Percentiles rank a stretch among this genome's conserved stretches.
Evolutionary conservation across 2,329 filamentous ascomycete genomes (phyloP).

Genomic region (Didymella keratinophila): DNA sequence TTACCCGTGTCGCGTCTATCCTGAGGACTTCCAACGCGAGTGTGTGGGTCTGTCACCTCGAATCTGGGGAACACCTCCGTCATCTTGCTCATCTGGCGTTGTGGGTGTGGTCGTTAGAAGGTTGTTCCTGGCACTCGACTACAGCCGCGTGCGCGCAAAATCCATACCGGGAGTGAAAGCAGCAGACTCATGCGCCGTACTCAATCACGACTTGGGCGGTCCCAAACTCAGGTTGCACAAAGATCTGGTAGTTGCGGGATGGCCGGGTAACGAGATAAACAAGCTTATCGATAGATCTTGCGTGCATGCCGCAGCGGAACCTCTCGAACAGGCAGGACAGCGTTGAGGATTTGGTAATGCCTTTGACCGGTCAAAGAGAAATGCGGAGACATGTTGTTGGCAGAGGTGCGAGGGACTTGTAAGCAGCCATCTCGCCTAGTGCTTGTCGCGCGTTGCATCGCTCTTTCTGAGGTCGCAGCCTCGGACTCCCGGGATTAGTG

Average conservation of each 20-base stretch:
- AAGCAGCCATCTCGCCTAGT: slow-evolving; percentile 15
- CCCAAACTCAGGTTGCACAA: slow-evolving; percentile 8
- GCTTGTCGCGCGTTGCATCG: slow-evolving; percentile 11
- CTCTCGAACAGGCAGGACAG: not conserved
- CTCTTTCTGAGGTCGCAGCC: slow-evolving; percentile 5
- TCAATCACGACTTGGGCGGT: not conserved
- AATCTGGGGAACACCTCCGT: slow-evolving; percentile 53
- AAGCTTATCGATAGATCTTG: slow-evolving; percentile 17
- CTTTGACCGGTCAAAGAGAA: not conserved
- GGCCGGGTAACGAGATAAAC: slow-evolving; percentile 20
- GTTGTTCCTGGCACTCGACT: not conserved
- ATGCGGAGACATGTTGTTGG: not conserved
- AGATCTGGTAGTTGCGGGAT: slow-evolving; percentile 16
- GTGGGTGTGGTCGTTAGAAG: slow-evolving; percentile 17
- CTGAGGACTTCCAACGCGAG: slow-evolving; percentile 38
- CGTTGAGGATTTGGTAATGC: not conserved
- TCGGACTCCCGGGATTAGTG: slow-evolving; percentile 9
- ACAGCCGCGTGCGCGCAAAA: not conserved
- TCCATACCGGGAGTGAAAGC: not conserved
- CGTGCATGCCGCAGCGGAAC: not conserved
- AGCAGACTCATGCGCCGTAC: slow-evolving; percentile 2
- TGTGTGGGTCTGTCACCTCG: slow-evolving; percentile 54
- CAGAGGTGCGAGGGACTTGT: not conserved
- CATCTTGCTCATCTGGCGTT: slow-evolving; percentile 40
- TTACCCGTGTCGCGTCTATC: slow-evolving; percentile 39